phyloP scores from a whole-genome alignment of 1,284 basidiomycete species.

The Termitomyces sp. region DNA sequence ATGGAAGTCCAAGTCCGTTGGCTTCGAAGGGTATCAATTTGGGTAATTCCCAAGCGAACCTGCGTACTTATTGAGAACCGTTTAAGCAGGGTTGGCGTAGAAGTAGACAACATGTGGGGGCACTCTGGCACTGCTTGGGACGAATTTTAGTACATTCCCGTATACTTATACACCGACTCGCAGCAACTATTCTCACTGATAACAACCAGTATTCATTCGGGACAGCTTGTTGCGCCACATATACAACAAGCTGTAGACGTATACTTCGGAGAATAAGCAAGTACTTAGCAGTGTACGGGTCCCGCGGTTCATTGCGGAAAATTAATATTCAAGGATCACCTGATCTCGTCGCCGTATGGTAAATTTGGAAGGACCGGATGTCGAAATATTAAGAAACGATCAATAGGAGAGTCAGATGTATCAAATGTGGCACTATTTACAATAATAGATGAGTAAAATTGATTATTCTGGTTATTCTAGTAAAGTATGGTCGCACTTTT shows the following conservation, averaged over 20 bases:
- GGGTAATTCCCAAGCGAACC: neutral
- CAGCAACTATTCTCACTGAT: conserved; percentile 4
- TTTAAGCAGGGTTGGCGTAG: neutral
- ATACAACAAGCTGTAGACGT: too few relatives aligned
- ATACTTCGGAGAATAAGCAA: too few relatives aligned
- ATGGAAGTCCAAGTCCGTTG: neutral
- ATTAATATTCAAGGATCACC: neutral
- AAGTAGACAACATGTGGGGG: neutral
- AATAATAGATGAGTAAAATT: too few relatives aligned
- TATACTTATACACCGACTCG: conserved; percentile 9
- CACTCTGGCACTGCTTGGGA: neutral
- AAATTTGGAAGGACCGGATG: neutral
- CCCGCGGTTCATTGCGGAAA: neutral
- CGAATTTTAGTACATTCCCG: too few relatives aligned
- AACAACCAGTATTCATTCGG: conserved; percentile 5
- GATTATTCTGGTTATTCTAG: too few relatives aligned
- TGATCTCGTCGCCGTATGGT: neutral
- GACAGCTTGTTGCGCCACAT: conserved; percentile 14
- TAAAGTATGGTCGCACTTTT: too few relatives aligned
- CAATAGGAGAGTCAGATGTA: too few relatives aligned
- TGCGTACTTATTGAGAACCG: neutral
- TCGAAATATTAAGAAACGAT: too few relatives aligned
- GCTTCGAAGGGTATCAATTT: neutral
- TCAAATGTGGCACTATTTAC: too few relatives aligned
- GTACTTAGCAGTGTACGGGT: too few relatives aligned